Evolutionary conservation across 352 stramenopile species (phyloP), one percentile per base, ranked within the genome.

Genomic region (Pythium myriotylum): DNA sequence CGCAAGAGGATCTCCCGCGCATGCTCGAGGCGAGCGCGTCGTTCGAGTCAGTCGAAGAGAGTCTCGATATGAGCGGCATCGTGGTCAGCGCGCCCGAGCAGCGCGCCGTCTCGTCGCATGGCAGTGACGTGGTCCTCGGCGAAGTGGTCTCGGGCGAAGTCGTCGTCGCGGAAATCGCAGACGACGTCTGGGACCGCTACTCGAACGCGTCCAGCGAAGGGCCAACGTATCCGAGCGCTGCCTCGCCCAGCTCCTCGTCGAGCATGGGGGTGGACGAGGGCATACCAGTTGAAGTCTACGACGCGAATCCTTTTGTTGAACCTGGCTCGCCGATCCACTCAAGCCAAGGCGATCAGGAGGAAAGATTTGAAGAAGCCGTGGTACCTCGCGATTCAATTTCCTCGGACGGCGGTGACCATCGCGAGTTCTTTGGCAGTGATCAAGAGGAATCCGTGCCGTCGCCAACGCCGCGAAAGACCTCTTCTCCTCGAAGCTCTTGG

Each of bases 121-220:
- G 48, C 32, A 59, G 40, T 19, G 52, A 59, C 19, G 33, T 59
- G 27, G 43, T 45, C 4, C 23, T 53, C 23, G 47, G 39, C 16
- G 17, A 50, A 39, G 46, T 57, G 16, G 37, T 42, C 20, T 33
- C 55, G 10, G 22, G 26, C 9, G 27, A 24, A 45, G 14, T 41
- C 22, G 33, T 41, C 26, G 24, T n/a, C 24, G 46, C 17, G 3
- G 56, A 32, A 6, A 24, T n/a, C 4, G 26, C 4, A 6, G 19
- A 59, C 13, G 54, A 64, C n/a, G 54, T 64, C 16, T 69, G 62
- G 62, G 64, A 62, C 33, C 47, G 62, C 12, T 69, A 69, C 62
- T 49, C 62, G 17, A 65, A 54, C 50, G 65, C 63, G n/a, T 70
- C 63, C 8, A 70, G 55, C 29, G 63, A 65, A 56, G 63, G 58